Percentiles rank a stretch among this genome's conserved stretches.
Evolutionary conservation across 768 basidiomycete genomes (phyloP).

Genomic region (Rhizopogon roseolus): DNA sequence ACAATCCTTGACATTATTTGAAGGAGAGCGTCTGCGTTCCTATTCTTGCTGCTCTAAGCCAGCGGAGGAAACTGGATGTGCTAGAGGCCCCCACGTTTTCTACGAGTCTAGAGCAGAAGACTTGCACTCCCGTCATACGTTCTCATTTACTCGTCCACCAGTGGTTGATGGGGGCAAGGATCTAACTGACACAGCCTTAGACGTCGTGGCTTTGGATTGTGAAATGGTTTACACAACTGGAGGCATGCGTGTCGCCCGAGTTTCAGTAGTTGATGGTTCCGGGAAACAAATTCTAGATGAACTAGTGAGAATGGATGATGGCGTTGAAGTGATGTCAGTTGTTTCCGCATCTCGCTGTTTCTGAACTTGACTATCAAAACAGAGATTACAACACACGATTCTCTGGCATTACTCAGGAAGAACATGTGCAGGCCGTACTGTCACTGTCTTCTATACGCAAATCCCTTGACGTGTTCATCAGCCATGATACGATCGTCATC

Average conservation of each 20-base stretch:
- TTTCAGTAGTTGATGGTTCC: slow-evolving; percentile 80
- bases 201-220: slow-evolving; percentile 89
- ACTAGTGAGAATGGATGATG: slow-evolving; percentile 74
- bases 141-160: slow-evolving; percentile 43
- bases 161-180: not conserved
- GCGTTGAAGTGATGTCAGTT: slow-evolving; percentile 70
- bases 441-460: slow-evolving; percentile 63
- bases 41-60: slow-evolving; percentile 78
- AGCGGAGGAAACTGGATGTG: slow-evolving; percentile 61
- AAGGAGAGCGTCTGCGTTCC: slow-evolving; percentile 65
- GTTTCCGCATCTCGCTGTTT: slow-evolving; percentile 1
- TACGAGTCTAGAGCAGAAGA: slow-evolving; percentile 64
- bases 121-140: slow-evolving; percentile 73
- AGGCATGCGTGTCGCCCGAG: slow-evolving; percentile 85
- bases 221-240: slow-evolving; percentile 97
- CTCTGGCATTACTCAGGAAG: slow-evolving; percentile 69
- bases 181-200: slow-evolving; percentile 40
- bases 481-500: slow-evolving; percentile 78
- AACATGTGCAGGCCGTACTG: slow-evolving; percentile 55
- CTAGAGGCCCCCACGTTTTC: slow-evolving; percentile 85
- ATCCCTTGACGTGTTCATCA: slow-evolving; percentile 68
- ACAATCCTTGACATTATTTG: slow-evolving; percentile 1
- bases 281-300: slow-evolving; percentile 80
- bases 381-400: slow-evolving; percentile 94
- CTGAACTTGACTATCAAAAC: slow-evolving; percentile 4